Evolutionary conservation across 2,329 filamentous ascomycete genomes (phyloP), one percentile per base, ranked within the genome.

Genomic region (Fusarium floridanum): DNA sequence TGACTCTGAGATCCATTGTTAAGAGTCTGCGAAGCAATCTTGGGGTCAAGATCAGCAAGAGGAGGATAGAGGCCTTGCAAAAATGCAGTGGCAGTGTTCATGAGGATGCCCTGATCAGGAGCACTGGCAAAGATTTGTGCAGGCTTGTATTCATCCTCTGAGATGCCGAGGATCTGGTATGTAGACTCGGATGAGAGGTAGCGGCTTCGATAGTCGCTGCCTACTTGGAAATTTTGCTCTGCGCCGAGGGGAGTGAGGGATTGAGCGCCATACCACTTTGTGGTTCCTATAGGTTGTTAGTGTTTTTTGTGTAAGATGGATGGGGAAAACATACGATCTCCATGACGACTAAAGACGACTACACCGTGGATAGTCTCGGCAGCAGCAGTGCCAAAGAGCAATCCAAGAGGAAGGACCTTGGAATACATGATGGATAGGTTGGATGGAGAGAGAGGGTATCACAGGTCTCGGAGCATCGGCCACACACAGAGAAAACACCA

Each of bases 31-130:
- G 74, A 77, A 4, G 77, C 79, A 16, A 81, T 68, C 24, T 81
- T 73, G 2, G 77, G 72, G 5, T 79, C 72, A 1, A 79, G 71
- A 11, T 76, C 77, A 9, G 73, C 72, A 1, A 82, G 76, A 4
- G 82, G 81, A 45, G 81, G 82, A 39, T 83, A 83, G 5, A 82
- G 74, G 34, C 82, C 81, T 67, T 83, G 81, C 1, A 83, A 77
- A 66, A 83, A 83, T 6, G 81, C 78, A 1, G 81, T 83, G 5
- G 82, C 82, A 1, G 82, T 82, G 68, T 79, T 82, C 57, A 79
- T 68, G n/a, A 83, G 74, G 27, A 82, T 80, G 60, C 74, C 78
- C 50, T 80, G 74, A 48, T 82, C 79, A 3, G 81, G 81, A 4
- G 81, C 79, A 59, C 78, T 82, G 37, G 81, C 81, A 53, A 77